These are phyloP conservation scores for Lycium barbarum DNA, from an alignment of 257 asterid species.

Conservation along the genomic window DNA sequence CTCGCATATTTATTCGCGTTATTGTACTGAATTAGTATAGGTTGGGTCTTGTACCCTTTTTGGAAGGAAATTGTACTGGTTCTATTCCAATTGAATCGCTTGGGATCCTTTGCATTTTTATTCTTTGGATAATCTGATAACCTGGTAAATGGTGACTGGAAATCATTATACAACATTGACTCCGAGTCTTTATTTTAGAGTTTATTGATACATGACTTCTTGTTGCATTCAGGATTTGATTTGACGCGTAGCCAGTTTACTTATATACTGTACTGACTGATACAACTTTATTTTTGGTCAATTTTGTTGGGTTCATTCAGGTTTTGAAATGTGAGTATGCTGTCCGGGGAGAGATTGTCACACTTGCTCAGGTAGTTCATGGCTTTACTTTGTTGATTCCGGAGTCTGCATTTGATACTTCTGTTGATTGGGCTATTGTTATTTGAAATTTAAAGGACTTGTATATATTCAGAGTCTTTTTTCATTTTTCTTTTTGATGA, in stretches of 20 bases:
- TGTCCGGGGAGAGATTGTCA: conserved; percentile 96
- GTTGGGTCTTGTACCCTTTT: neutral
- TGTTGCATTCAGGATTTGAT: conserved; percentile 20
- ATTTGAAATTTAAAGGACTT: neutral
- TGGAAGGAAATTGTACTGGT: neutral
- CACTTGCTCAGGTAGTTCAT: conserved; percentile 79
- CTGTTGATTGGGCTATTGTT: neutral
- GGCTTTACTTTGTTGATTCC: neutral
- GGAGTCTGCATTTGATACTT: neutral
- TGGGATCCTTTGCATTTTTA: neutral
- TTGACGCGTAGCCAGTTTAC: neutral
- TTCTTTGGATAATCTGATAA: neutral
- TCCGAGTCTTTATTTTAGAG: neutral
- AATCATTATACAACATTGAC: neutral
- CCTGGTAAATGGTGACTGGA: neutral
- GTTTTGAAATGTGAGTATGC: conserved; percentile 93
- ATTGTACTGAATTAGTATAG: neutral
- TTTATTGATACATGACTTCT: neutral
- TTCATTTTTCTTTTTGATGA: conserved; percentile 26
- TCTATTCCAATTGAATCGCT: neutral
- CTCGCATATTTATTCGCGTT: neutral
- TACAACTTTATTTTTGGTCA: conserved; percentile 14
- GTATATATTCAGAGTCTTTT: neutral
- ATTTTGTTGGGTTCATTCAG: conserved; percentile 56
- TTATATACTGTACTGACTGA: neutral